Evolutionary conservation across 805 yeast genomes (phyloP).

Genomic region (Saccharomycopsis sp.): DNA sequence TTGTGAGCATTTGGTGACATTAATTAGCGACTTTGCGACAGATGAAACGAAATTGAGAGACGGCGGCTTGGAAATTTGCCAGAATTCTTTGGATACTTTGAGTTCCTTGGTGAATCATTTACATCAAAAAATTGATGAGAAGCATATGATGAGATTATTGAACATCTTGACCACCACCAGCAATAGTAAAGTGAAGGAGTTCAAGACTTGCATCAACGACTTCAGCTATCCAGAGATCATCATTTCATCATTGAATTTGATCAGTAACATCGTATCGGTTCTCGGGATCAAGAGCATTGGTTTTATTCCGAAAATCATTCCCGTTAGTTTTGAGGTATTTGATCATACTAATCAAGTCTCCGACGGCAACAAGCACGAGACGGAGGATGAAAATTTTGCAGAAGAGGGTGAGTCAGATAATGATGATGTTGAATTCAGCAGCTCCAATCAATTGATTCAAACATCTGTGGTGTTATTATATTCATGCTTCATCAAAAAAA

Average conservation of each 20-base stretch:
- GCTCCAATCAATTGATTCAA: slow-evolving; percentile 42
- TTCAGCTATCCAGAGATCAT: slow-evolving; percentile 49
- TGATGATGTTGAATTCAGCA: slow-evolving; percentile 25
- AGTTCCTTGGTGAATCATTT: slow-evolving; percentile 59
- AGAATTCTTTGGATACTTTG: slow-evolving; percentile 62
- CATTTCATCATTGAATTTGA: slow-evolving; percentile 66
- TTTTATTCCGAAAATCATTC: slow-evolving; percentile 75
- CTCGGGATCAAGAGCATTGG: slow-evolving; percentile 86
- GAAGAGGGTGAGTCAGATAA: slow-evolving; percentile 27
- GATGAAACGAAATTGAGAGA: slow-evolving; percentile 24
- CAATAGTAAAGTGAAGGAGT: slow-evolving; percentile 18
- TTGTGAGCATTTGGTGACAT: slow-evolving; percentile 44
- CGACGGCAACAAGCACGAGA: slow-evolving; percentile 25
- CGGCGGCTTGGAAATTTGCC: slow-evolving; percentile 42
- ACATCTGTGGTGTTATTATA: slow-evolving; percentile 64
- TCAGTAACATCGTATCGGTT: slow-evolving; percentile 61
- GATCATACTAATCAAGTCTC: slow-evolving; percentile 28
- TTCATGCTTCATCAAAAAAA: slow-evolving; percentile 68
- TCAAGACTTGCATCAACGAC: slow-evolving; percentile 43
- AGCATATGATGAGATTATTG: slow-evolving; percentile 43
- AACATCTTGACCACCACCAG: slow-evolving; percentile 37
- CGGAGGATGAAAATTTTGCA: slow-evolving; percentile 7
- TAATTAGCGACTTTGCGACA: slow-evolving; percentile 23
- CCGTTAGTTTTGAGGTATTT: slow-evolving; percentile 62
- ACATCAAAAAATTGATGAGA: slow-evolving; percentile 42